Conservation (phyloP, 2,329 filamentous ascomycete species). For the Curvularia hawaiiensis region DNA sequence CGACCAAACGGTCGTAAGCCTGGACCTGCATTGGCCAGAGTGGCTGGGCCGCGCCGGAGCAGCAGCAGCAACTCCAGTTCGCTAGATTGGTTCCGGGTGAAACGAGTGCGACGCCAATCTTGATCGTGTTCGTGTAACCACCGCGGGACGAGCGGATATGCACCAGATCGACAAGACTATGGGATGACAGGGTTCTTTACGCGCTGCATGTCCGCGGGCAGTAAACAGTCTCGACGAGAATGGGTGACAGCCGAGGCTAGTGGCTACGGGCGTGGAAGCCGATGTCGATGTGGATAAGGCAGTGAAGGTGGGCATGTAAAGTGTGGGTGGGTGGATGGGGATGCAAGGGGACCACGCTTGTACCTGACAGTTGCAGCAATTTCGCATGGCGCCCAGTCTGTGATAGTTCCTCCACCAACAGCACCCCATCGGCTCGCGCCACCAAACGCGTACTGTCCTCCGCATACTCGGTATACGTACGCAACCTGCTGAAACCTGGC, state of each 20-base stretch:
- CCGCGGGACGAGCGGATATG: background rate
- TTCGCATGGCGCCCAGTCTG: conserved; percentile 15
- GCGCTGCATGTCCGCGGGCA: background rate
- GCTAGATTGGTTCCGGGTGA: background rate
- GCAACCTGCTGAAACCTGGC: background rate
- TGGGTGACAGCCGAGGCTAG: background rate
- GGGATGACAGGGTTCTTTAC: background rate
- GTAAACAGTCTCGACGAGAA: background rate
- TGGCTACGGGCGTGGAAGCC: background rate
- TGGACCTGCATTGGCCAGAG: background rate
- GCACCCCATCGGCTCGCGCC: background rate
- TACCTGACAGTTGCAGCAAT: conserved; percentile 9
- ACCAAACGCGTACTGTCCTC: background rate
- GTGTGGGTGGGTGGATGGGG: background rate
- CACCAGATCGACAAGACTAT: background rate
- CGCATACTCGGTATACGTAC: too few species aligned
- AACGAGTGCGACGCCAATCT: background rate
- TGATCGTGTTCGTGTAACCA: conserved; percentile 5
- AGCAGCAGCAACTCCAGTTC: background rate
- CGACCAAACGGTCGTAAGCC: background rate
- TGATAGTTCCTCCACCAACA: background rate
- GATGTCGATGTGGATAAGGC: background rate
- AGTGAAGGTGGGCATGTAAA: background rate
- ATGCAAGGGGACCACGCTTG: conserved; percentile 3
- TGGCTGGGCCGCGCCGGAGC: background rate